Evolutionary conservation across 805 yeast species (phyloP), one percentile per base, ranked within the genome.

Genomic region (Yarrowia keelungensis): DNA sequence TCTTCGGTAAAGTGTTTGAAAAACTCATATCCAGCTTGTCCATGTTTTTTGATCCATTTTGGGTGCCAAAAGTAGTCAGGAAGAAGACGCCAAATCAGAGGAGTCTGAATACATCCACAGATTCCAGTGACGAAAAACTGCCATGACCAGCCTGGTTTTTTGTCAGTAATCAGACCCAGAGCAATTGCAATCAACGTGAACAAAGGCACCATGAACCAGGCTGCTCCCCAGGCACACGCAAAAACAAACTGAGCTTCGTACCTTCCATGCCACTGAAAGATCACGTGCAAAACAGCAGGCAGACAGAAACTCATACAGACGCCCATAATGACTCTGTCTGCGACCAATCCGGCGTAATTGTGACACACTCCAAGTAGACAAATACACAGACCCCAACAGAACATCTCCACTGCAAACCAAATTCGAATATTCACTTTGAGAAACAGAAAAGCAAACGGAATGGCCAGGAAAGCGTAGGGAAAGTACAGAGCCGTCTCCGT

Each of bases 151-250:
- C 56, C 56, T 14, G n/a, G 56, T 12, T 51, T 51, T 11, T 16
- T 16, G 10, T 51, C 56, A 16, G 36, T 39, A 15, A 51, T 51
- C n/a, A 51, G 56, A 36, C 56, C 56, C 32, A 51, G 56, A n/a
- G 56, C 56, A 51, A 51, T 51, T 3, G 56, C 56, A 36, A 51
- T 51, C 5, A 51, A 32, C 0, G 56, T 51, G 36, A 51, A 51
- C 14, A 51, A n/a, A 9, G 56, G 56, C 7, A 51, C 56, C 56
- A 51, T 51, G 56, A 51, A 51, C 56, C 56, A 51, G 42, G 56
- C 56, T 1, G 56, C 56, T 36, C 56, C 56, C 56, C 56, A 51
- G 10, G 56, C 42, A 36, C 56, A 51, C 7, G 56, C 56, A n/a
- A 51, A 36, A 5, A 51, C 56, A 32, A 51, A 51, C 16, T 51